Conservation (phyloP, 1,284 basidiomycete genomes). For the Sanghuangporus baumii region DNA sequence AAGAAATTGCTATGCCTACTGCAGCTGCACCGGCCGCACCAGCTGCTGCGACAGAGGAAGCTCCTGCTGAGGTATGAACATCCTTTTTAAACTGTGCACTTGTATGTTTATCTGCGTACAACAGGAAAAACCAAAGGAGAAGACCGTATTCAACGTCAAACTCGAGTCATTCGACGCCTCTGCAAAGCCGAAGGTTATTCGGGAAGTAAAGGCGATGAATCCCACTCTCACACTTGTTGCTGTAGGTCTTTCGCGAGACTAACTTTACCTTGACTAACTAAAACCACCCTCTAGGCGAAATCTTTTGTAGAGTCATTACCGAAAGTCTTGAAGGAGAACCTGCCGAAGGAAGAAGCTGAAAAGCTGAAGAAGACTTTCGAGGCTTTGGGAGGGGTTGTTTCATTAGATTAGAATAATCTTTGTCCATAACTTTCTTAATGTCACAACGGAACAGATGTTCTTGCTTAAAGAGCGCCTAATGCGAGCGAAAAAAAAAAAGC, state of each 20-base stretch:
- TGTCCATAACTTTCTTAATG: background rate
- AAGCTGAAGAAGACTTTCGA: constrained; percentile 92
- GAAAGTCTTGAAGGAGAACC: constrained; percentile 91
- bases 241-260: constrained; percentile 45
- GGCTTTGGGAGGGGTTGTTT: constrained; percentile 84
- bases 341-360: constrained; percentile 97
- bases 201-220: constrained; percentile 94
- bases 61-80: constrained; percentile 53
- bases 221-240: constrained; percentile 95
- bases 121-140: constrained; percentile 96
- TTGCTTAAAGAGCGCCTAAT: constrained; percentile 12
- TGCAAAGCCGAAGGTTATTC: constrained; percentile 95
- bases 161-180: constrained; percentile 88
- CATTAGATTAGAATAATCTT: constrained; percentile 66
- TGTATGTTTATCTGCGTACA: constrained; percentile 12
- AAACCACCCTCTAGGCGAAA: constrained; percentile 70
- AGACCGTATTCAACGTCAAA: constrained; percentile 95
- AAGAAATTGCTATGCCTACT: constrained; percentile 93
- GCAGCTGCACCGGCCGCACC: constrained; percentile 58
- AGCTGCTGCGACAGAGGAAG: constrained; percentile 54
- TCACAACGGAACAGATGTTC: background rate
- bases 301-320: constrained; percentile 98
- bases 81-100: background rate
- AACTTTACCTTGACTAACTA: constrained; percentile 16
- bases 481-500: background rate